Evolutionary conservation across 805 yeast species (phyloP).

Genomic region (Spathaspora boniae): DNA sequence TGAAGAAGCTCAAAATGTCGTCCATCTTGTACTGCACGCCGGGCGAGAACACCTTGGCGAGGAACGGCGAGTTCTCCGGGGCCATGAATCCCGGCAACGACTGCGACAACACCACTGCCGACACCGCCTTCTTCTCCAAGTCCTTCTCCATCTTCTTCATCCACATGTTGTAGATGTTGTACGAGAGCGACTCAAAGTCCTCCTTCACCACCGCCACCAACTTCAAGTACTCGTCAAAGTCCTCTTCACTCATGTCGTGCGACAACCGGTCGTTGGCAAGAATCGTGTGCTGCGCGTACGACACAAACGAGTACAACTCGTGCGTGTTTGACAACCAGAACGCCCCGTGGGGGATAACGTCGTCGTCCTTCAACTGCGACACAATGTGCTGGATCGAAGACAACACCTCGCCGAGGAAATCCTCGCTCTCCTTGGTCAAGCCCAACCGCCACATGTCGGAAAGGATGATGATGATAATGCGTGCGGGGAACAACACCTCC

Average conservation of each 20-base stretch:
- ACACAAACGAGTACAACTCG: constrained; percentile 90
- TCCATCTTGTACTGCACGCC: constrained; percentile 85
- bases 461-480: constrained; percentile 85
- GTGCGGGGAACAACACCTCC: constrained; percentile 93
- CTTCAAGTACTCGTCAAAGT: constrained; percentile 83
- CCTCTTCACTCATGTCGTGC: constrained; percentile 83
- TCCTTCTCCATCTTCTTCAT: constrained; percentile 91
- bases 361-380: constrained; percentile 75
- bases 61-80: constrained; percentile 75
- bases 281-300: constrained; percentile 91
- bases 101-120: constrained; percentile 94
- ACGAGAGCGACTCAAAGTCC: constrained; percentile 89
- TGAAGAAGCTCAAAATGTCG: constrained; percentile 84
- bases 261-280: constrained; percentile 76
- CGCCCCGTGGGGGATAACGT: constrained; percentile 86
- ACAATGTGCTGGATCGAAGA: constrained; percentile 84
- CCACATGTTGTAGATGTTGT: constrained; percentile 95
- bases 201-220: constrained; percentile 88
- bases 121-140: constrained; percentile 83
- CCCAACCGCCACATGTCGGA: constrained; percentile 99
- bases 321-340: constrained; percentile 97
- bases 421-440: constrained; percentile 86
- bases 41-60: constrained; percentile 76
- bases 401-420: constrained; percentile 83
- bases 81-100: constrained; percentile 94